These are phyloP conservation scores for Blastobotrys muscicola DNA, from an alignment of 805 yeast species.

Conservation along the genomic window DNA sequence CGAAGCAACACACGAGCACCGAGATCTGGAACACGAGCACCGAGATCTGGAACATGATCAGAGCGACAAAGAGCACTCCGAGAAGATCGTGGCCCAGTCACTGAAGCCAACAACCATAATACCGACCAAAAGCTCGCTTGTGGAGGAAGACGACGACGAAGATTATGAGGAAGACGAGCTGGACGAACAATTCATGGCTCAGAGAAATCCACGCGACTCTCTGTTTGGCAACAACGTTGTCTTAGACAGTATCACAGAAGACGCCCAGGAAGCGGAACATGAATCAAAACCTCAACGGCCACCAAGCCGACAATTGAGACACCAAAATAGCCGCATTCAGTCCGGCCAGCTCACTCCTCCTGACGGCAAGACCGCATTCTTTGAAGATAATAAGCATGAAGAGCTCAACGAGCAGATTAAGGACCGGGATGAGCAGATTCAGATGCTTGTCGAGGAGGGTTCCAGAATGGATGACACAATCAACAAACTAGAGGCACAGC, in stretches of 20 bases:
- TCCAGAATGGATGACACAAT: slow-evolving; percentile 37
- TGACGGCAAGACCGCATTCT: background rate
- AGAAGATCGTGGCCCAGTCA: background rate
- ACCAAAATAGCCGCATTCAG: too few species aligned
- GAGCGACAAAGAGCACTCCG: too few species aligned
- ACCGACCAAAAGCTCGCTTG: slow-evolving; percentile 76
- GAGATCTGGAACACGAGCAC: too few species aligned
- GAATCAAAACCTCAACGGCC: background rate
- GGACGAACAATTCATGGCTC: background rate
- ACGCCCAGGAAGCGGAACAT: slow-evolving; percentile 2
- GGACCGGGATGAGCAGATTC: slow-evolving; percentile 35
- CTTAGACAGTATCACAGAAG: slow-evolving; percentile 8
- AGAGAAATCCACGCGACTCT: background rate
- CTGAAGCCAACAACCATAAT: slow-evolving; percentile 55
- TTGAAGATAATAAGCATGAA: slow-evolving; percentile 1
- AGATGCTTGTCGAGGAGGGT: slow-evolving; percentile 37
- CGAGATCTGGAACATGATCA: too few species aligned
- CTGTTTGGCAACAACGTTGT: slow-evolving; percentile 1
- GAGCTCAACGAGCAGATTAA: slow-evolving; percentile 7
- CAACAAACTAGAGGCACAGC: slow-evolving; percentile 20
- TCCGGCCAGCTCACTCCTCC: slow-evolving; percentile 7
- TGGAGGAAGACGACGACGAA: slow-evolving; percentile 85
- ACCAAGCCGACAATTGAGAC: too few species aligned
- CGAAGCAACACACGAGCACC: too few species aligned
- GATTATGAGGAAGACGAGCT: slow-evolving; percentile 33